A percentile compares a stretch with the other conserved stretches of the same genome.
These are phyloP conservation scores for Microbotryum intermedium DNA, from an alignment of 1,284 basidiomycete genomes.

Conservation along the genomic window DNA sequence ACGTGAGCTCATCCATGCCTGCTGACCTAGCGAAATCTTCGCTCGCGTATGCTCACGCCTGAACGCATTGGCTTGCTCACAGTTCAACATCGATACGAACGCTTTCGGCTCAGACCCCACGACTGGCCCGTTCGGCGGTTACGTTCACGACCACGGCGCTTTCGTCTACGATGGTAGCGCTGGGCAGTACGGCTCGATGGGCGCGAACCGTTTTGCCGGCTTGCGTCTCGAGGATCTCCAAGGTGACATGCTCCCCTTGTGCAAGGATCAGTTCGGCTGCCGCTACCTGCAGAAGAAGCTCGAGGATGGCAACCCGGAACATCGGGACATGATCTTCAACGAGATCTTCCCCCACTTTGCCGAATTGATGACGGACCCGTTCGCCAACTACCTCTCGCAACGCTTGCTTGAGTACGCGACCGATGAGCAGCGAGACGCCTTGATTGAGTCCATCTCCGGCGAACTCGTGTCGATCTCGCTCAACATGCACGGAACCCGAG, in stretches of 20 bases:
- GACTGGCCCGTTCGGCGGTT: slow-evolving; percentile 37
- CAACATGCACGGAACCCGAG: slow-evolving; percentile 99
- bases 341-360: slow-evolving; percentile 98
- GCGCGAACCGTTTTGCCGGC: slow-evolving; percentile 84
- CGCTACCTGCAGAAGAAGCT: slow-evolving; percentile 98
- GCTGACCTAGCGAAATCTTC: background rate
- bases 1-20: slow-evolving; percentile 9
- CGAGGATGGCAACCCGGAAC: slow-evolving; percentile 86
- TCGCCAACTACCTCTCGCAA: slow-evolving; percentile 98
- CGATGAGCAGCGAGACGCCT: slow-evolving; percentile 93
- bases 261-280: slow-evolving; percentile 99
- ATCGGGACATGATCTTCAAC: slow-evolving; percentile 98
- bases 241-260: slow-evolving; percentile 84
- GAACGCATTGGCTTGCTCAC: background rate
- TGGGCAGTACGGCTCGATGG: slow-evolving; percentile 17
- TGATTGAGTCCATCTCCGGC: slow-evolving; percentile 94
- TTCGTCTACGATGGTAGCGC: slow-evolving; percentile 26
- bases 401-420: slow-evolving; percentile 96
- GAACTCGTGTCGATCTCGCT: slow-evolving; percentile 96
- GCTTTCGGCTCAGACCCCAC: slow-evolving; percentile 35
- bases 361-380: slow-evolving; percentile 98
- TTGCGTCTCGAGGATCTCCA: slow-evolving; percentile 90
- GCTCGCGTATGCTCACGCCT: background rate
- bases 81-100: slow-evolving; percentile 40
- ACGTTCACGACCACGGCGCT: slow-evolving; percentile 47